Percentiles rank a stretch among this genome's conserved stretches.
Evolutionary conservation across 2,329 filamentous ascomycete species (phyloP).

Genomic region (Simplicillium aogashimaense): DNA sequence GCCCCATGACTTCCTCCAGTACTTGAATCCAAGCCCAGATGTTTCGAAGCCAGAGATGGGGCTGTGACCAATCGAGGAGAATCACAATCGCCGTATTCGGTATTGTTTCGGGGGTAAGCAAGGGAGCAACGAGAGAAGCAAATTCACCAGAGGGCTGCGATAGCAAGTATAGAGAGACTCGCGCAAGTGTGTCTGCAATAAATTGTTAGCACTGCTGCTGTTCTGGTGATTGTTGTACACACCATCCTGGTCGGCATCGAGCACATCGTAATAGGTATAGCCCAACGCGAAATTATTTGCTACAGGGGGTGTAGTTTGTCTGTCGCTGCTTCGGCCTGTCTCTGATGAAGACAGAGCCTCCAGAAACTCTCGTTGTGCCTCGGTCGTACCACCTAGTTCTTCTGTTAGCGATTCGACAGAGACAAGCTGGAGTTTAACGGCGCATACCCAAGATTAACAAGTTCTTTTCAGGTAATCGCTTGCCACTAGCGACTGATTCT

Average conservation of each 20-base stretch:
- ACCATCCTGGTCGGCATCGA: conserved; percentile 92
- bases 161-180: conserved; percentile 81
- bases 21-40: conserved; percentile 84
- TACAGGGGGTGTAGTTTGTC: conserved; percentile 61
- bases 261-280: conserved; percentile 90
- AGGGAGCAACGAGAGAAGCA: conserved; percentile 70
- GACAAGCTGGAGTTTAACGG: neutral
- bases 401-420: conserved; percentile 1
- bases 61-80: conserved; percentile 90
- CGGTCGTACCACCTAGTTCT: conserved; percentile 67
- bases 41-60: conserved; percentile 85
- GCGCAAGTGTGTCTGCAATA: conserved; percentile 72
- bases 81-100: conserved; percentile 82
- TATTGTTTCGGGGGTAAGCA: conserved; percentile 75
- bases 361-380: conserved; percentile 77
- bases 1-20: conserved; percentile 65
- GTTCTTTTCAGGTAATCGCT: conserved; percentile 85
- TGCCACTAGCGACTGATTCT: conserved; percentile 80
- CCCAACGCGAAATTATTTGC: conserved; percentile 89
- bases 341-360: conserved; percentile 51
- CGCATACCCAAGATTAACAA: conserved; percentile 68
- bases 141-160: conserved; percentile 79
- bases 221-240: conserved; percentile 11
- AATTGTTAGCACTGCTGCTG: conserved; percentile 12
- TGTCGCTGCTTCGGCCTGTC: conserved; percentile 41